Evolutionary conservation across 1,139 yeast species (phyloP).

Genomic region (Komagataea norvegica): DNA sequence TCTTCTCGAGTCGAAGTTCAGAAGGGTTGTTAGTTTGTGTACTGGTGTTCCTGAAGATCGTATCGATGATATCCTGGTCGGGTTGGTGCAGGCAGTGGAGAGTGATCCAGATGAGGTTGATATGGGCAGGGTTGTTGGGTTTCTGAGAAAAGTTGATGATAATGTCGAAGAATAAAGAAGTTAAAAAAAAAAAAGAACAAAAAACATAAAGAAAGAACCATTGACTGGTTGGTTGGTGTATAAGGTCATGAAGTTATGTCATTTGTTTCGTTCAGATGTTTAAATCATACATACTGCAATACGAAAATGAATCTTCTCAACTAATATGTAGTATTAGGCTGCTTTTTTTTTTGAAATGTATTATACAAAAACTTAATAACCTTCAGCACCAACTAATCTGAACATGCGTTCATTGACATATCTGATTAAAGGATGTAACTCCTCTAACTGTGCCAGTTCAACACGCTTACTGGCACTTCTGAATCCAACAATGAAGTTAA

Average conservation of each 20-base stretch:
- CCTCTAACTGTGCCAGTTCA: conserved; percentile 16
- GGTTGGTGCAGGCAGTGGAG: conserved; percentile 85
- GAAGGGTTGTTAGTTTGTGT: conserved; percentile 85
- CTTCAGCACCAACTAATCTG: conserved; percentile 30
- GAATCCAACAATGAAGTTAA: conserved; percentile 73
- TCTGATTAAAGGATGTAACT: conserved; percentile 26
- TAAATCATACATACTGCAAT: no score
- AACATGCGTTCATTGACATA: conserved; percentile 29
- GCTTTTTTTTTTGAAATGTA: not conserved
- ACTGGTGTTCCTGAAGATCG: conserved; percentile 76
- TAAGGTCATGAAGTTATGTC: no score
- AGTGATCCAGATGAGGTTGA: conserved; percentile 70
- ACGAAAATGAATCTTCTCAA: not conserved
- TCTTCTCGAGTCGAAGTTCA: conserved; percentile 76
- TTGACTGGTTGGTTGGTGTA: not conserved
- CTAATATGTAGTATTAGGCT: not conserved
- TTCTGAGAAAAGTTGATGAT: conserved; percentile 38
- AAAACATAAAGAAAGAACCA: not conserved
- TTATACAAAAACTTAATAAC: conserved; percentile 10
- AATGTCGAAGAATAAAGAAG: conserved; percentile 13
- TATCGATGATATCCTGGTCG: conserved; percentile 81
- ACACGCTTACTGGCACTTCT: conserved; percentile 37
- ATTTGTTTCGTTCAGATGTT: not conserved
- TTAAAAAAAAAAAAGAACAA: conserved; percentile 1
- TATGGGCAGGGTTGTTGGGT: conserved; percentile 46